Evolutionary conservation across 2,329 filamentous ascomycete species (phyloP).

Genomic region (Fonsecaea erecta): DNA sequence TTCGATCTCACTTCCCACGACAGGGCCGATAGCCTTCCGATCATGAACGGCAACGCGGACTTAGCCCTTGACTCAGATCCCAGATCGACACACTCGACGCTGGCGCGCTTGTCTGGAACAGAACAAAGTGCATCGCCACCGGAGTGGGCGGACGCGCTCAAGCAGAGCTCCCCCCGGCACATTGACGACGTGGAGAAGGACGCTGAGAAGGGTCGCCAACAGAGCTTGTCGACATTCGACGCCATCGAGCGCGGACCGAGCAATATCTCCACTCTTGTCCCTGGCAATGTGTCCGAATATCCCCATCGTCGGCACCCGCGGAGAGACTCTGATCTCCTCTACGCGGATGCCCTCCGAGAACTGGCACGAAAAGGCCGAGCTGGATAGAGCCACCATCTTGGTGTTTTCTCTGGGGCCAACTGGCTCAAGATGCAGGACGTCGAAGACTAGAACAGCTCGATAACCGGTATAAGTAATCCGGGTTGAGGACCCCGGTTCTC

Average conservation of each 20-base stretch:
- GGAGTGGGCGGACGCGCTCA: conserved; percentile 19
- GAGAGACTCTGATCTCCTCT: conserved; percentile 20
- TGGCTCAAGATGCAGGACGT: no score
- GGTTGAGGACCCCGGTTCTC: background rate
- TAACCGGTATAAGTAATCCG: background rate
- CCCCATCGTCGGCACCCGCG: conserved; percentile 8
- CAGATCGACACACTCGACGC: background rate
- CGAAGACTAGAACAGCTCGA: background rate
- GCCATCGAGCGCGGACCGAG: background rate
- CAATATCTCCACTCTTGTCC: conserved; percentile 6
- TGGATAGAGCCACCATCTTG: background rate
- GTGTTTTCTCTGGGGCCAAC: background rate
- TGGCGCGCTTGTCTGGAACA: background rate
- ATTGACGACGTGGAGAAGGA: conserved; percentile 5
- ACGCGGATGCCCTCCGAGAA: conserved; percentile 19
- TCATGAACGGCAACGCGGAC: background rate
- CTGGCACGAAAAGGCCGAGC: conserved; percentile 5
- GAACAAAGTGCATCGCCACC: conserved; percentile 8
- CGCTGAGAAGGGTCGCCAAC: conserved; percentile 1
- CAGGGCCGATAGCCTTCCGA: conserved; percentile 4
- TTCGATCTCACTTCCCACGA: conserved; percentile 1
- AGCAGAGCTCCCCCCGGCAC: conserved; percentile 13
- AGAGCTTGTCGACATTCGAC: conserved; percentile 1
- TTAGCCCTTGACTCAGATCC: background rate
- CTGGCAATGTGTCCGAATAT: conserved; percentile 6